Conservation (phyloP, 192 early-diverging fungal species). For the Polychytrium aggregatum region DNA sequence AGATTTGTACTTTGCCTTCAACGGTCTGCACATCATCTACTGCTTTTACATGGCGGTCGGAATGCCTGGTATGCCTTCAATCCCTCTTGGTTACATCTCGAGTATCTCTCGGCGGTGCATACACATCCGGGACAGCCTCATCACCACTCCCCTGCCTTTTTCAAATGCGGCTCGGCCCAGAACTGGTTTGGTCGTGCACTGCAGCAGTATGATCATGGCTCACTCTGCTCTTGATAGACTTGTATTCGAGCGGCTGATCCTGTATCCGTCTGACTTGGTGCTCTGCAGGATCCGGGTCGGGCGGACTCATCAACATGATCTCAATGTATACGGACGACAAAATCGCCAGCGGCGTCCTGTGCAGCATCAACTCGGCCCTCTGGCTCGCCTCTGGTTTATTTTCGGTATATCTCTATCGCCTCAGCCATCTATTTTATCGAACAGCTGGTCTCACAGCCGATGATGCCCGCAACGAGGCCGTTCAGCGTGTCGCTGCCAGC, state of each 20-base stretch:
- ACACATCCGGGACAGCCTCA: too few relatives aligned
- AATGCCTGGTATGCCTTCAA: not conserved
- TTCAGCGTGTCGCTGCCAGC: too few relatives aligned
- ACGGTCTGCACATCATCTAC: not conserved
- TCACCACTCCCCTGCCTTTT: too few relatives aligned
- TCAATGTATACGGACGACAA: not conserved
- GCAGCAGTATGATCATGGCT: too few relatives aligned
- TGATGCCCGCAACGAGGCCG: too few relatives aligned
- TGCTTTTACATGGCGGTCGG: not conserved
- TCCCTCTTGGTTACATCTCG: too few relatives aligned
- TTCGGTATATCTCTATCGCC: not conserved
- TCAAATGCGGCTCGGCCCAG: not conserved
- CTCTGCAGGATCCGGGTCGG: not conserved
- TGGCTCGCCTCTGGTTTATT: not conserved
- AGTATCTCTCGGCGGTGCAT: too few relatives aligned
- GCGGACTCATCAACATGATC: not conserved
- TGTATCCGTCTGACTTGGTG: too few relatives aligned
- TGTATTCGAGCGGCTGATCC: not conserved
- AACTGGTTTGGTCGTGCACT: not conserved
- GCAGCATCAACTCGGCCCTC: not conserved
- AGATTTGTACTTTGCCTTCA: not conserved
- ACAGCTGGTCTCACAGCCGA: too few relatives aligned
- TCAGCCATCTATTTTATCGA: too few relatives aligned
- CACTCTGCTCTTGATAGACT: not conserved
- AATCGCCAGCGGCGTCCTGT: not conserved